A percentile compares a stretch with the other conserved stretches of the same genome.
Evolutionary conservation across 73 alveolate species (phyloP).

Genomic region (Tetrahymena malaccensis): DNA sequence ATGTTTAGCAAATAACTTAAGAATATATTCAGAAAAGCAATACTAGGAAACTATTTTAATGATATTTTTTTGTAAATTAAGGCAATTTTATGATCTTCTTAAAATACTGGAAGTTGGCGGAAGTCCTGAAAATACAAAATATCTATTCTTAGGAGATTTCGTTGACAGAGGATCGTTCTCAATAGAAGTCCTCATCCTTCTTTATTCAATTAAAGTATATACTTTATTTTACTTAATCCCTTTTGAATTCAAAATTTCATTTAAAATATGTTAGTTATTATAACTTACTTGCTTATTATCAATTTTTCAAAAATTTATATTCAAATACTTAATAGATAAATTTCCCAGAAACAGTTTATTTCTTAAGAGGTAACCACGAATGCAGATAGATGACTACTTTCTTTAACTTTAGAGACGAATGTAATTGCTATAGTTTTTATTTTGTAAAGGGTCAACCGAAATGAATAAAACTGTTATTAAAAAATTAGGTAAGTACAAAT

Average conservation of each 20-base stretch:
- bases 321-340: background rate
- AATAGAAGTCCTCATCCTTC: slow-evolving; percentile 51
- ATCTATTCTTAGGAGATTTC: slow-evolving; percentile 69
- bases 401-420: slow-evolving; percentile 67
- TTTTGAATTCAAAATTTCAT: too few relatives aligned
- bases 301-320: too few relatives aligned
- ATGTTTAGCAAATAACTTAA: background rate
- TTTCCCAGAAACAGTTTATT: slow-evolving; percentile 39
- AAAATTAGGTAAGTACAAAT: slow-evolving; percentile 33
- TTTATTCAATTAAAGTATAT: slow-evolving; percentile 43
- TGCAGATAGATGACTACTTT: slow-evolving; percentile 59
- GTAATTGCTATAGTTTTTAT: background rate
- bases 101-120: slow-evolving; percentile 83
- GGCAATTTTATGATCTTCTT: slow-evolving; percentile 65
- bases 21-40: too few relatives aligned
- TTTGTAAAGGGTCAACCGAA: background rate
- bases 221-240: background rate
- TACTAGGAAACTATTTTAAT: background rate
- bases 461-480: background rate
- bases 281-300: background rate
- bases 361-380: slow-evolving; percentile 67
- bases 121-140: slow-evolving; percentile 48
- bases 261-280: too few relatives aligned
- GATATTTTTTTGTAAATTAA: background rate
- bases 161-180: slow-evolving; percentile 75